Percentiles rank a stretch among this genome's conserved stretches.
Conservation (phyloP, 345 rosid species). For the Gossypium thurberi region DNA sequence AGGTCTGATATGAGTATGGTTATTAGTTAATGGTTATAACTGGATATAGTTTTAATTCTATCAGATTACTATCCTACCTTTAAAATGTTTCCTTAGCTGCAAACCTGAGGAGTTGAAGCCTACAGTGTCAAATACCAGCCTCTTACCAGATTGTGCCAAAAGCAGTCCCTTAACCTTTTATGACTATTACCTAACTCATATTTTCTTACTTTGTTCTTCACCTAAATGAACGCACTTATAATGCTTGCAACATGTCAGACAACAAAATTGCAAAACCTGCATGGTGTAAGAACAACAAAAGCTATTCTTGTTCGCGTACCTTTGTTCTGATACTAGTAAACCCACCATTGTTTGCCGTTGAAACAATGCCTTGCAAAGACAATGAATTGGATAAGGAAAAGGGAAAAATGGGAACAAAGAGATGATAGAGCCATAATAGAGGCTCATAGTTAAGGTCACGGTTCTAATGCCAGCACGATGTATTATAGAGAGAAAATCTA, state of each 20-base stretch:
- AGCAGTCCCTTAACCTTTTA: neutral
- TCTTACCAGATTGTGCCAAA: neutral
- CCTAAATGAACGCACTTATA: neutral
- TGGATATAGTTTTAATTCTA: neutral
- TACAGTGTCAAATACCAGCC: neutral
- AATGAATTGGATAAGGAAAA: neutral
- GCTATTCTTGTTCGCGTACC: constrained; percentile 32
- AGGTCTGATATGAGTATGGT: neutral
- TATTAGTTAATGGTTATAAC: neutral
- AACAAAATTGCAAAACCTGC: constrained; percentile 1
- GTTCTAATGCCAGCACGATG: neutral
- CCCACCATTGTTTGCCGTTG: constrained; percentile 92
- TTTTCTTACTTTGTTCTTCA: too few species aligned
- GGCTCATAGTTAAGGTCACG: neutral
- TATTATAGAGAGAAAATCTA: neutral
- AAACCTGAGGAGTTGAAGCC: neutral
- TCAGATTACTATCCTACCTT: neutral
- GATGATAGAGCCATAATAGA: neutral
- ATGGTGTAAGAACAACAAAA: constrained; percentile 7
- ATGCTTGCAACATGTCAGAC: neutral
- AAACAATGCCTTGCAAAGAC: constrained; percentile 55
- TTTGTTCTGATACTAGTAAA: constrained; percentile 79
- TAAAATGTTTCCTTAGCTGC: neutral
- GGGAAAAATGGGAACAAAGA: neutral
- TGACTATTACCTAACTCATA: neutral